Evolutionary conservation across 2,329 filamentous ascomycete species (phyloP).

Genomic region (Zasmidium angulare): DNA sequence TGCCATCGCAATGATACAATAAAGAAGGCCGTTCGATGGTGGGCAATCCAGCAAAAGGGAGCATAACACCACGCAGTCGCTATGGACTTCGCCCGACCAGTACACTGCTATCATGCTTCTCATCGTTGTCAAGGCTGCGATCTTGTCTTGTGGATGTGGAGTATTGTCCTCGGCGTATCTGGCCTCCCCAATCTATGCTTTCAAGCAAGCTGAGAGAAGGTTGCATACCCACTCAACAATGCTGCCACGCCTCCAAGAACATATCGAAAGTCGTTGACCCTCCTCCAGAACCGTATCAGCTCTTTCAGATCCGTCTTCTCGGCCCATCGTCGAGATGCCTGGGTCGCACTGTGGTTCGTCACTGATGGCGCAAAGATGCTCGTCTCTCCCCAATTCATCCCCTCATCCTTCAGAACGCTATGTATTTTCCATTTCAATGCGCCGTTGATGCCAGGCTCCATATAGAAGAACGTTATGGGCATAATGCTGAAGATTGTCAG

Average conservation of each 20-base stretch:
- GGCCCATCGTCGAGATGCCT: conserved; percentile 23
- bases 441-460: conserved; percentile 42
- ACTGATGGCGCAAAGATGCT: conserved; percentile 24
- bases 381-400: conserved; percentile 26
- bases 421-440: conserved; percentile 42
- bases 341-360: conserved; percentile 24
- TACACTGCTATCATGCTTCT: too few relatives aligned
- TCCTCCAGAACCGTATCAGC: conserved; percentile 28
- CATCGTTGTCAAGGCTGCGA: background rate
- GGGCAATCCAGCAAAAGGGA: too few relatives aligned
- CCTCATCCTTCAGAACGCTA: conserved; percentile 32
- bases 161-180: background rate
- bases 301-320: conserved; percentile 27
- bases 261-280: conserved; percentile 28
- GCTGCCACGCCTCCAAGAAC: conserved; percentile 24
- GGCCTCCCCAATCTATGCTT: background rate
- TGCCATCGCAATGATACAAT: too few relatives aligned
- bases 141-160: background rate
- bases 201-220: conserved; percentile 12
- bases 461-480: conserved; percentile 40
- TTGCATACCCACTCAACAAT: conserved; percentile 26
- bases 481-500: conserved; percentile 35
- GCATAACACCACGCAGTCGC: too few relatives aligned
- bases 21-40: too few relatives aligned
- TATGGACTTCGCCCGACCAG: too few relatives aligned